These are phyloP conservation scores for Actinomucor elegans DNA, from an alignment of 371 early-diverging fungal species.

Conservation along the genomic window DNA sequence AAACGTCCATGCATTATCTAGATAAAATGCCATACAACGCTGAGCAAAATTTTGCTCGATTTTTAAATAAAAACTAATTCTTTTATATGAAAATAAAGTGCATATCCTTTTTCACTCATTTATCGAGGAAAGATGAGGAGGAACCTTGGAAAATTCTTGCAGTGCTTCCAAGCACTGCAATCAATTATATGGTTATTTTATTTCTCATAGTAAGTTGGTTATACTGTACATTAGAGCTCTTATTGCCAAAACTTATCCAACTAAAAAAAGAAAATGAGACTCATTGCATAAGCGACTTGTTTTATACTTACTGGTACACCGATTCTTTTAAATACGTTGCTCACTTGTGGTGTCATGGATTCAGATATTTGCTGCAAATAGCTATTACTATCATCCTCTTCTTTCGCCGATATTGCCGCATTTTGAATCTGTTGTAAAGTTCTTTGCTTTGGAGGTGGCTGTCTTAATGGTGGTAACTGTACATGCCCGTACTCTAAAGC, in stretches of 20 bases:
- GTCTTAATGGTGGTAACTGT: conserved; percentile 1
- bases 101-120: no score
- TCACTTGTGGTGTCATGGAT: conserved; percentile 9
- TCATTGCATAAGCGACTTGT: not conserved
- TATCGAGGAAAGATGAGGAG: no score
- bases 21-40: no score
- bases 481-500: conserved; percentile 17
- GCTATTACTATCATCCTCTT: not conserved
- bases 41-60: no score
- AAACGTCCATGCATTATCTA: no score
- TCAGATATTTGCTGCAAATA: conserved; percentile 12
- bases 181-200: no score
- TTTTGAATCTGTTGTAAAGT: conserved; percentile 1
- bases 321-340: conserved; percentile 16
- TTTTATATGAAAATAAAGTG: no score
- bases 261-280: not conserved
- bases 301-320: conserved; percentile 18
- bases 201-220: no score
- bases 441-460: not conserved
- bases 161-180: no score
- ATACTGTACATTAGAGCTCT: not conserved
- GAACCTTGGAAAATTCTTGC: no score
- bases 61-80: no score
- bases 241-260: conserved; percentile 20
- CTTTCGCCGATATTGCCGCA: not conserved